Base-by-base conservation (phyloP, 2,329 filamentous ascomycete species). In the Cercospora sp. region DNA sequence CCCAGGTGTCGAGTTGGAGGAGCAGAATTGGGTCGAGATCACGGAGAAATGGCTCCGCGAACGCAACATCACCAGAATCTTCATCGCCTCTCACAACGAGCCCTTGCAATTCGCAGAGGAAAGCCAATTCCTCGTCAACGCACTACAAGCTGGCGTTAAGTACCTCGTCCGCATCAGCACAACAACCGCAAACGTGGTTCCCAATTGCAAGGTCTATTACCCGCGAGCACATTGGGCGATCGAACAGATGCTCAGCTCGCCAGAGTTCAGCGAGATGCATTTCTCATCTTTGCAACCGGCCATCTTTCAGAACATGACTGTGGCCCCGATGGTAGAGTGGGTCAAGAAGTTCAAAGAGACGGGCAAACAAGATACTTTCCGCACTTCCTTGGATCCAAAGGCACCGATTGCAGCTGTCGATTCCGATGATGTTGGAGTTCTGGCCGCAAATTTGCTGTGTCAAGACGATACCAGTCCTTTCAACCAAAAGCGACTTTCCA, bases 81-180 rank as follows among this genome's bases (percentile, higher is more conserved):
- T 82, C 63, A 79, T 83, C 53, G 81, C 82, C 21, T 70, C 80
- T 0, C 80, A 82, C 70, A 77, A 76, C 60, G 66, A 77, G 9
- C 78, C 80, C 0, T 77, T 65, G 3, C 79, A 82, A 18, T 83
- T 83, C 61, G 74, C 78, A 30, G 79, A 82, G 30, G 81, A 83
- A 64, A 79, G 79, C 0, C 71, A 75, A 0, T 81, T 83, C 64
- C 74, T 79, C 51, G 8, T 79, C 1, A 74, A 76, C 1, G 76
- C 77, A 9, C 77, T 81, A 1, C 63, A 73, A 3, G 80, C 79
- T 1, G 77, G 80, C 10, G 78, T 83, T 1, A 69, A 80, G 58
- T 83, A 83, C 61, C 76, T 83, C 9, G 81, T 83, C 4, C 78
- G 80, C 1, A 80, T 83, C 66, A 82, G 80, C 0, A 83, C 81